A percentile compares a stretch with the other conserved stretches of the same genome.
Conservation (phyloP, 345 rosid genomes). For the Eucalyptus decipiens region DNA sequence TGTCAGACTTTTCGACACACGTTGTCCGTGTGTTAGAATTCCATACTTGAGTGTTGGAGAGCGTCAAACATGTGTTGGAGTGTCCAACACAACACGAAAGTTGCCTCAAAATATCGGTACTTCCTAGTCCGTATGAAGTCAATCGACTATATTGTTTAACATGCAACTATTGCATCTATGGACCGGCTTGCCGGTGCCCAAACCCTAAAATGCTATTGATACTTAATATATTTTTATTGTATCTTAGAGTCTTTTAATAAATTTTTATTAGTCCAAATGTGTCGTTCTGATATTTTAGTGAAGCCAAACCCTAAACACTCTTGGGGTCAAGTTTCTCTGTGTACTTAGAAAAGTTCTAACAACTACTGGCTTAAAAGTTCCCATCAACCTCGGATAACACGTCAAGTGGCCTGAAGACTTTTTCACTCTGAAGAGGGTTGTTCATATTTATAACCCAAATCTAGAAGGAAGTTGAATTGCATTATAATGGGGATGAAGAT, state of each 20-base stretch:
- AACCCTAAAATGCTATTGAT: background rate
- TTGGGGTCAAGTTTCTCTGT: background rate
- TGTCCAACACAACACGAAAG: too few species aligned
- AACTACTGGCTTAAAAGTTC: background rate
- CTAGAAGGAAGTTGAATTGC: background rate
- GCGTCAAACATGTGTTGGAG: too few species aligned
- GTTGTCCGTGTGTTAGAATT: rapidly evolving
- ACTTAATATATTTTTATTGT: background rate
- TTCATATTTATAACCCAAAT: background rate
- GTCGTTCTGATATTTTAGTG: background rate
- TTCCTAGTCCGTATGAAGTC: background rate
- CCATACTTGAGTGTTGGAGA: too few species aligned
- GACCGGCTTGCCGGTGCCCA: background rate
- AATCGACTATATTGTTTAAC: background rate
- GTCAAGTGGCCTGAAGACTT: background rate
- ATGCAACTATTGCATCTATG: background rate
- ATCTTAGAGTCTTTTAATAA: background rate
- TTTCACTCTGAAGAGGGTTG: background rate
- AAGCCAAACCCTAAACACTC: background rate
- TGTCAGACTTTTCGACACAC: rapidly evolving
- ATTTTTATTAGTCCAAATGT: background rate
- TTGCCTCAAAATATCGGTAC: too few species aligned
- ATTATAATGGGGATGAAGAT: background rate
- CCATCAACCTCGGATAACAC: background rate
- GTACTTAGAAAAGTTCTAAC: background rate